A percentile compares a stretch with the other conserved stretches of the same genome.
phyloP scores from a whole-genome alignment of 1,284 basidiomycete genomes.

The Erythrobasidium hasegawianum region DNA sequence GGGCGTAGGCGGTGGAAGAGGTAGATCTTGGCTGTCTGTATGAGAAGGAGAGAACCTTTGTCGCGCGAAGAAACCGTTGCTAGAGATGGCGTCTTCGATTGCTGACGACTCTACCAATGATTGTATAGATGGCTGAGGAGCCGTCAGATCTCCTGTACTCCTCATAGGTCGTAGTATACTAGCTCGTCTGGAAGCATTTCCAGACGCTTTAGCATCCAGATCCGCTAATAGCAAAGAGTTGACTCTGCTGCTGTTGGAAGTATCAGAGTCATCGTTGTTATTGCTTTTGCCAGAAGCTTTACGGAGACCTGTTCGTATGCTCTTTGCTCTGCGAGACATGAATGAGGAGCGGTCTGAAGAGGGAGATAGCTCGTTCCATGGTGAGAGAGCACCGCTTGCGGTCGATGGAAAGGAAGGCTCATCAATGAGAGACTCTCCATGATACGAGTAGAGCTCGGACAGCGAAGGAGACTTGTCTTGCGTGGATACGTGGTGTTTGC shows the following conservation, averaged over 20 bases:
- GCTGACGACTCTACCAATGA: neutral
- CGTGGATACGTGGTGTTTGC: no score
- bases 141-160: constrained; percentile 21
- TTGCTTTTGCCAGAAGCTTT: neutral
- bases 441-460: no score
- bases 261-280: neutral
- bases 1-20: neutral
- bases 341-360: constrained; percentile 14
- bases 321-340: constrained; percentile 1
- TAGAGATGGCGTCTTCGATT: neutral
- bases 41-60: neutral
- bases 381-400: neutral
- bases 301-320: constrained; percentile 2
- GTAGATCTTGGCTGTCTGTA: neutral
- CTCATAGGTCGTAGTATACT: constrained; percentile 26
- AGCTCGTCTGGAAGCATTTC: constrained; percentile 6
- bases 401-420: no score
- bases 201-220: constrained; percentile 5
- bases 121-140: constrained; percentile 24
- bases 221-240: constrained; percentile 29
- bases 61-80: neutral
- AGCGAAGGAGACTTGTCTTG: no score
- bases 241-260: constrained; percentile 9
- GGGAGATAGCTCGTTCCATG: neutral
- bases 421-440: no score